A percentile compares a stretch with the other conserved stretches of the same genome.
phyloP scores from a whole-genome alignment of 805 yeast species.

The Pichia paraexigua region DNA sequence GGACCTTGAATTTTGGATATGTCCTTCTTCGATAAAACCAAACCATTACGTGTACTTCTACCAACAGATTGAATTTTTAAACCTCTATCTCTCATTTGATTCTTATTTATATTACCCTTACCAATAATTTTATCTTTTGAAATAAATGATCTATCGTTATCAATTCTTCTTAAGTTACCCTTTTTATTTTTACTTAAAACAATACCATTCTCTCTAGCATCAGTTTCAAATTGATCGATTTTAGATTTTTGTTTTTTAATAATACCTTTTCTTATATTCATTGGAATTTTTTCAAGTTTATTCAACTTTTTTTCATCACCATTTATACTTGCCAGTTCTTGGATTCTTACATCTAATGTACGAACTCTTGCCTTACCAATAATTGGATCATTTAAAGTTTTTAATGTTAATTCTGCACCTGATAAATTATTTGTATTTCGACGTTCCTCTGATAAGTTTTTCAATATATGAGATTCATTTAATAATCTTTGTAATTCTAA shows the following conservation, averaged over 20 bases:
- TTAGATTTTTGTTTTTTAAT: conserved; percentile 45
- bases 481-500: conserved; percentile 63
- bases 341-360: conserved; percentile 52
- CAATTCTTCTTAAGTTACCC: conserved; percentile 53
- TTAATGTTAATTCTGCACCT: conserved; percentile 62
- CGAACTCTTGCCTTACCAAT: conserved; percentile 64
- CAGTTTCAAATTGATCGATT: conserved; percentile 53
- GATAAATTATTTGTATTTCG: conserved; percentile 34
- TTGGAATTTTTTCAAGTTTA: conserved; percentile 74
- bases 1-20: conserved; percentile 37
- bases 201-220: conserved; percentile 87
- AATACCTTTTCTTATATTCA: conserved; percentile 83
- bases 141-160: conserved; percentile 45
- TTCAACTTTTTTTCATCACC: conserved; percentile 29
- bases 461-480: conserved; percentile 61
- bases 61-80: conserved; percentile 73
- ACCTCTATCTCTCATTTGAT: conserved; percentile 58
- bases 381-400: conserved; percentile 55
- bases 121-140: conserved; percentile 46
- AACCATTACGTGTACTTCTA: conserved; percentile 67
- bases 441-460: conserved; percentile 19
- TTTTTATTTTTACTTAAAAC: conserved; percentile 64
- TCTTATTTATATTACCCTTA: conserved; percentile 32
- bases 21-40: conserved; percentile 60
- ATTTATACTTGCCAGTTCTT: conserved; percentile 38